Conservation (phyloP, 2,329 filamentous ascomycete genomes). For the Diplodia seriata region DNA sequence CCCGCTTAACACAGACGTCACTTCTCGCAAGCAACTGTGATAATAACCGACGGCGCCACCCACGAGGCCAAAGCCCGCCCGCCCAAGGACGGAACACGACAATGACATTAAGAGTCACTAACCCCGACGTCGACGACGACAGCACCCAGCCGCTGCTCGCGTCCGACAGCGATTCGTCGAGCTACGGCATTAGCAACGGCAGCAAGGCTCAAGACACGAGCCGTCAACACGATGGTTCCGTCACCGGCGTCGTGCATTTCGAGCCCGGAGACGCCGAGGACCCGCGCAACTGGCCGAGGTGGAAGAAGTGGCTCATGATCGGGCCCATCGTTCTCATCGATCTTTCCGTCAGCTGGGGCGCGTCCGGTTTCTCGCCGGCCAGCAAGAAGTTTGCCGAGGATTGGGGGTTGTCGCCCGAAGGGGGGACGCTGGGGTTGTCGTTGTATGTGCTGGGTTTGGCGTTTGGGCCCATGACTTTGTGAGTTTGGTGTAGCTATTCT, state of each 20-base stretch:
- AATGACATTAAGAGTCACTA: background rate
- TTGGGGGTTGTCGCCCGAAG: slow-evolving; percentile 50
- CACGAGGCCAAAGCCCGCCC: background rate
- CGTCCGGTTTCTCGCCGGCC: slow-evolving; percentile 57
- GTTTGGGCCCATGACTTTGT: slow-evolving; percentile 48
- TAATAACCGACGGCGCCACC: no score
- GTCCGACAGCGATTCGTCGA: background rate
- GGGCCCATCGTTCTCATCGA: slow-evolving; percentile 47
- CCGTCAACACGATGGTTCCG: background rate
- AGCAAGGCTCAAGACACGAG: slow-evolving; percentile 5
- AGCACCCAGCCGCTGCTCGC: slow-evolving; percentile 25
- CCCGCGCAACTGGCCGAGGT: slow-evolving; percentile 45
- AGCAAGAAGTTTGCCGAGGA: slow-evolving; percentile 51
- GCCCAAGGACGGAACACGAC: background rate
- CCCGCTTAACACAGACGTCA: slow-evolving; percentile 3
- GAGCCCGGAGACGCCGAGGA: slow-evolving; percentile 40
- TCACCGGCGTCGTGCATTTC: slow-evolving; percentile 40
- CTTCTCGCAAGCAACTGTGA: background rate
- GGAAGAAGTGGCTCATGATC: slow-evolving; percentile 47
- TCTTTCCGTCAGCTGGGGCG: slow-evolving; percentile 52
- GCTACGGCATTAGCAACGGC: slow-evolving; percentile 10
- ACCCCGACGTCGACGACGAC: background rate
- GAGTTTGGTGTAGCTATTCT: slow-evolving; percentile 37
- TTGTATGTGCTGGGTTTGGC: slow-evolving; percentile 57
- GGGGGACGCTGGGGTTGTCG: slow-evolving; percentile 55